Evolutionary conservation across 805 yeast genomes (phyloP), one percentile per base, ranked within the genome.

Genomic region (Blastobotrys americana): DNA sequence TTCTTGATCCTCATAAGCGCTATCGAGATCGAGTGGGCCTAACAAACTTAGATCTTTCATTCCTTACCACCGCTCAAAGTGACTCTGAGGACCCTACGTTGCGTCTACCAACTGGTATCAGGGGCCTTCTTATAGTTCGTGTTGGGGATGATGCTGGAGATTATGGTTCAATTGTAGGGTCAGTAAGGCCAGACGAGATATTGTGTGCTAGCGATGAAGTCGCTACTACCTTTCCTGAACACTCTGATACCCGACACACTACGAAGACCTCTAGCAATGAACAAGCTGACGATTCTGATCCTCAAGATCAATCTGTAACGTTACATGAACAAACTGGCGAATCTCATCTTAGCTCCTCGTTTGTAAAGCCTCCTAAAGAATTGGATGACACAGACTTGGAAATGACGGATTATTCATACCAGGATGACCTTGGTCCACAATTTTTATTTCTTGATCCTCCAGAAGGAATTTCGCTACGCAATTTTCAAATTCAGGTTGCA

Each of bases 401-500:
- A 5, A 49, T 42, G 21, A n/a, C n/a, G n/a, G 27, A 25, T 41
- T 44, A 50, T 13, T 4, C 16, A 9, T 34, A 31, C 16, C 19
- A 16, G 9, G 22, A 15, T 15, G 51, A 34, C 15, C 60, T 70
- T 27, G 51, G 75, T 39, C 85, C 85, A 1, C 49, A 68, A 5
- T 82, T 84, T 54, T 64, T 72, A 41, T 69, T 74, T 46, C 59
- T 80, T 55, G 89, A 83, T 53, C 90, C 88, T 13, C 76, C 71
- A 45, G 69, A 73, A 36, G 93, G 95, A 3, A 79, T 85, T 4
- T 77, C 86, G 3, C 71, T 88, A 44, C 73, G 97, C 50, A 85
- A 89, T 58, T 89, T 88, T 62, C 87, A 84, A 57, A 77, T 84
- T 45, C 97, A 90, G 64, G 83, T 80, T 16, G 74, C 87, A n/a